Conservation (phyloP, 257 asterid genomes). For the Marsdenia floribunda region DNA sequence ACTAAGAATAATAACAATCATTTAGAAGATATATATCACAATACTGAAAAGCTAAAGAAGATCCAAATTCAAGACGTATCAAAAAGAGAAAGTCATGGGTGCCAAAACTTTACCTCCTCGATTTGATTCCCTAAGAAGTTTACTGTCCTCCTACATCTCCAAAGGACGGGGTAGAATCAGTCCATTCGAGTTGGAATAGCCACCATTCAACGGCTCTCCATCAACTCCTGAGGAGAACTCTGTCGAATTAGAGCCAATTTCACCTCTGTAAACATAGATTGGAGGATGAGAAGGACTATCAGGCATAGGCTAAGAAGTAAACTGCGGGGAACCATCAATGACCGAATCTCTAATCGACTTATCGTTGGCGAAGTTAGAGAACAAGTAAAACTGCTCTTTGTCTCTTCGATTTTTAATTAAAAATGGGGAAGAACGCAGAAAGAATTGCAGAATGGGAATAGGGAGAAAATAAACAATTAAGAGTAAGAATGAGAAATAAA, state of each 20-base stretch:
- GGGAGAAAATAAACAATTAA: too few relatives aligned
- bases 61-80: not conserved
- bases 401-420: too few relatives aligned
- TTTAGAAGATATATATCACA: not conserved
- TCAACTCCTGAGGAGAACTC: constrained; percentile 32
- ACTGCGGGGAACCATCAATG: constrained; percentile 30
- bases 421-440: too few relatives aligned
- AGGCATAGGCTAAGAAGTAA: constrained; percentile 17
- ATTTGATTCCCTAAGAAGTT: constrained; percentile 75
- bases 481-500: too few relatives aligned
- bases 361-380: constrained; percentile 29
- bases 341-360: constrained; percentile 27
- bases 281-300: constrained; percentile 21
- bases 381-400: constrained; percentile 18
- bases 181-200: constrained; percentile 12
- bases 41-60: not conserved
- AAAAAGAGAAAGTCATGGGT: not conserved
- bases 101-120: constrained; percentile 55
- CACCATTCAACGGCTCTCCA: constrained; percentile 21
- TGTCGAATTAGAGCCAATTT: constrained; percentile 36
- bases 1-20: not conserved
- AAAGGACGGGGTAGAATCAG: constrained; percentile 51
- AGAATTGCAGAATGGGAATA: too few relatives aligned
- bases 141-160: constrained; percentile 55
- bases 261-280: constrained; percentile 37